These are phyloP conservation scores for Beauveria caledonica DNA, from an alignment of 2,329 filamentous ascomycete genomes.

Conservation along the genomic window DNA sequence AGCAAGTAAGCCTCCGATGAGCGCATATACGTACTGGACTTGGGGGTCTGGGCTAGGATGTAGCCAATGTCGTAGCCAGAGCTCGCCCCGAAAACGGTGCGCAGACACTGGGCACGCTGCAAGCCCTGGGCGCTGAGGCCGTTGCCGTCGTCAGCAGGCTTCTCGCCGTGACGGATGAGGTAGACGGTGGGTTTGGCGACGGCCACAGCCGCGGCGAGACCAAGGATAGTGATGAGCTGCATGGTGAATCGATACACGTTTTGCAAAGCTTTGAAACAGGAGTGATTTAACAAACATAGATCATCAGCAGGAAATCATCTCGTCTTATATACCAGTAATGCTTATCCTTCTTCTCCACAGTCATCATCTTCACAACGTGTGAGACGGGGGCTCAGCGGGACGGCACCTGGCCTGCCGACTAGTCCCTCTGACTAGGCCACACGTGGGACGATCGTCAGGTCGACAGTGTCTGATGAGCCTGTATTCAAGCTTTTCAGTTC, in stretches of 20 bases:
- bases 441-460: conserved; percentile 8
- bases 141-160: conserved; percentile 41
- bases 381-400: neutral
- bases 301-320: neutral
- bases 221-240: conserved; percentile 15
- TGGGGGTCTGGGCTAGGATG: conserved; percentile 49
- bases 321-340: neutral
- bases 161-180: conserved; percentile 57
- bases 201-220: conserved; percentile 15
- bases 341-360: neutral
- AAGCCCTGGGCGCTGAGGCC: conserved; percentile 44
- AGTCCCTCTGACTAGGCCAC: conserved; percentile 1
- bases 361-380: neutral
- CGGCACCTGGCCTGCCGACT: neutral
- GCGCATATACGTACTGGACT: conserved; percentile 28
- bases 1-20: too few species aligned
- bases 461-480: neutral
- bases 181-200: conserved; percentile 42
- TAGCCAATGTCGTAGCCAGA: conserved; percentile 48
- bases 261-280: neutral
- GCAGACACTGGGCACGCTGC: conserved; percentile 51
- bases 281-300: neutral
- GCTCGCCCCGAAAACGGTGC: conserved; percentile 43
- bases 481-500: neutral
- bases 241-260: conserved; percentile 12